Evolutionary conservation across 2,329 filamentous ascomycete species (phyloP), one percentile per base, ranked within the genome.

Genomic region (Tricladium varicosporioides): DNA sequence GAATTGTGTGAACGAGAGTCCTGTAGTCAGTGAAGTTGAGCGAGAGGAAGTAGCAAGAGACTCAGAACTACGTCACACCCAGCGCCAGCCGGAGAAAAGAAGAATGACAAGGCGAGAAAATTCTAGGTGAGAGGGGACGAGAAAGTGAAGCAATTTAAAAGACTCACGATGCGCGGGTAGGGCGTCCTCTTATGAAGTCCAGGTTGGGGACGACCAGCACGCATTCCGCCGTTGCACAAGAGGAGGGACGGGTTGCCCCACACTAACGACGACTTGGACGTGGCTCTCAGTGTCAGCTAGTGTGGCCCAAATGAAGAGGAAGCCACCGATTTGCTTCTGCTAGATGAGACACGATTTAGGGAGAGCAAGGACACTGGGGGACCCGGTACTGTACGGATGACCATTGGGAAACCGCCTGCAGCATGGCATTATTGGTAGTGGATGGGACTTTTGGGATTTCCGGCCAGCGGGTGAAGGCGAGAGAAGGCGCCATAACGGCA

Each of bases 141-240:
- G 48, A 53, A 53, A 59, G 54, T 53, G 60, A 63, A 48, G 60
- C 58, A 62, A 60, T 59, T 58, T 50, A 50, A 15, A 48, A 50
- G 56, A 54, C 55, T 60, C 62, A 61, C 50, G 58, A 58, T 59
- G 58, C 53, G 56, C 49, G 56, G 52, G 53, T 52, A 45, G 27
- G 45, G 49, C 40, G 43, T 46, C 53, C 44, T 42, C 33, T 60
- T 62, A 58, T 60, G 57, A 53, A 32, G 19, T 14, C 11, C 43
- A 53, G 36, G 27, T 11, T 36, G 16, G 15, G 36, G 27, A 48
- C 18, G 42, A 19, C 27, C 18, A 47, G 36, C 22, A 47, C 13
- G 15, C 15, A 47, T 14, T 16, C 36, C 55, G 47, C 50, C 51
- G 51, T 54, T 54, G 51, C 45, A 57, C 45, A 47, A 16, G 36